Evolutionary conservation across 2,329 filamentous ascomycete genomes (phyloP).

Genomic region (Stagonosporopsis tanaceti): DNA sequence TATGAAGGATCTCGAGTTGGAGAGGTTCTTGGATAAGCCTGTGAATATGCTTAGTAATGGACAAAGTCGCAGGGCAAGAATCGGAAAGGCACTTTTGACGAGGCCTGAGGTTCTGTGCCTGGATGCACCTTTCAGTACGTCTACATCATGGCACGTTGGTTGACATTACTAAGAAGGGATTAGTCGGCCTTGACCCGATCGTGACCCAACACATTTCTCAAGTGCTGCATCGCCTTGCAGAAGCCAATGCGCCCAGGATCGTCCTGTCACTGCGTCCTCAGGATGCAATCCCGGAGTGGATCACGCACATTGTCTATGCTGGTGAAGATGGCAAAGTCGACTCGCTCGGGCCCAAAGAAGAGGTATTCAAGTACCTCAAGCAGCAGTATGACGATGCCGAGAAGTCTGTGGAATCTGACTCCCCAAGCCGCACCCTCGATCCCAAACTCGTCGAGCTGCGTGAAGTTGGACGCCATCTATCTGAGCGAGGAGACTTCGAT

Average conservation of each 20-base stretch:
- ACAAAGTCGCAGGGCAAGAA: constrained; percentile 84
- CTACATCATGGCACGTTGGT: not conserved
- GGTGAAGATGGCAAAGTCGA: constrained; percentile 71
- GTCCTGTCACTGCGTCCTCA: constrained; percentile 83
- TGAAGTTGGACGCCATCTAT: constrained; percentile 41
- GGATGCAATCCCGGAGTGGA: constrained; percentile 87
- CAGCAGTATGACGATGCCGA: constrained; percentile 38
- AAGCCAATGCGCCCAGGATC: constrained; percentile 72
- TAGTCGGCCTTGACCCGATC: constrained; percentile 87
- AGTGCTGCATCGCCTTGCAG: constrained; percentile 73
- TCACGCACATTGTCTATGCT: constrained; percentile 81
- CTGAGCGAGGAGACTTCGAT: constrained; percentile 41
- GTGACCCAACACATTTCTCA: constrained; percentile 76
- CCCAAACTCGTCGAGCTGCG: constrained; percentile 34
- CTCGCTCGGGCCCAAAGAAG: constrained; percentile 69
- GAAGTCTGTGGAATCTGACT: constrained; percentile 39
- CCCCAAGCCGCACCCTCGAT: constrained; percentile 19
- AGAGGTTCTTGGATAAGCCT: constrained; percentile 76
- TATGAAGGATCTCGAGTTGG: constrained; percentile 73
- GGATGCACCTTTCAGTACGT: constrained; percentile 85
- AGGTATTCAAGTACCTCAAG: constrained; percentile 62
- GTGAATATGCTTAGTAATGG: constrained; percentile 93
- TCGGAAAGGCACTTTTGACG: constrained; percentile 83
- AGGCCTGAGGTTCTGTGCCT: constrained; percentile 78
- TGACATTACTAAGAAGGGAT: constrained; percentile 2